A percentile compares a stretch with the other conserved stretches of the same genome.
These are phyloP conservation scores for Claviceps sp. DNA, from an alignment of 2,329 filamentous ascomycete genomes.

Conservation along the genomic window DNA sequence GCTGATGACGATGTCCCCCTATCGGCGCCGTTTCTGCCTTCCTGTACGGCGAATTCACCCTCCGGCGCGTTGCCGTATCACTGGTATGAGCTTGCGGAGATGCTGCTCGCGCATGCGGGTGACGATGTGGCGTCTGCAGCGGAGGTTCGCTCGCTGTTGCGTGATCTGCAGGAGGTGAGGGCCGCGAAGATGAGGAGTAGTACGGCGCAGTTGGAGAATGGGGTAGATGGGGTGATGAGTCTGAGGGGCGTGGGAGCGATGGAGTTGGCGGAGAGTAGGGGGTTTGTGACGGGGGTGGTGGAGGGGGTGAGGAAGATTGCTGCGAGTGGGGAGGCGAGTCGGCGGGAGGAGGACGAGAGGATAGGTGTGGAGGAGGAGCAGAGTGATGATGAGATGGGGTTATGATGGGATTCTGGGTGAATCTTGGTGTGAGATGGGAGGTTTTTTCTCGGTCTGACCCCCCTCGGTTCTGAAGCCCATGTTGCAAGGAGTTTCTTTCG, in stretches of 20 bases:
- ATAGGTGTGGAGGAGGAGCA: conserved; percentile 48
- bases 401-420: conserved; percentile 9
- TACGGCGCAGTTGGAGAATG: conserved; percentile 57
- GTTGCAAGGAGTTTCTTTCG: background rate
- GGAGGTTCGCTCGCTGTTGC: conserved; percentile 58
- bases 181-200: conserved; percentile 78
- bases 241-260: conserved; percentile 72
- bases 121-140: conserved; percentile 70
- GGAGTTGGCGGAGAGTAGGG: conserved; percentile 79
- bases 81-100: conserved; percentile 84
- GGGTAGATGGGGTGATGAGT: conserved; percentile 56
- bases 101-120: conserved; percentile 69
- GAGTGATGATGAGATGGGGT: conserved; percentile 40
- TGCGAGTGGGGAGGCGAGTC: conserved; percentile 62
- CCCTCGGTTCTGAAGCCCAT: background rate
- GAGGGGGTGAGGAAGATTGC: conserved; percentile 79
- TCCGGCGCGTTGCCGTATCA: conserved; percentile 74
- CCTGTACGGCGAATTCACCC: conserved; percentile 57
- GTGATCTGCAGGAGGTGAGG: conserved; percentile 76
- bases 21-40: conserved; percentile 66
- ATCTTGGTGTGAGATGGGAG: background rate
- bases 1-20: conserved; percentile 21
- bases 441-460: background rate
- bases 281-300: conserved; percentile 73
- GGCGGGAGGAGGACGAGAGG: conserved; percentile 65